These are phyloP conservation scores for Nicotiana tomentosiformis DNA, from an alignment of 257 asterid genomes.

Conservation along the genomic window DNA sequence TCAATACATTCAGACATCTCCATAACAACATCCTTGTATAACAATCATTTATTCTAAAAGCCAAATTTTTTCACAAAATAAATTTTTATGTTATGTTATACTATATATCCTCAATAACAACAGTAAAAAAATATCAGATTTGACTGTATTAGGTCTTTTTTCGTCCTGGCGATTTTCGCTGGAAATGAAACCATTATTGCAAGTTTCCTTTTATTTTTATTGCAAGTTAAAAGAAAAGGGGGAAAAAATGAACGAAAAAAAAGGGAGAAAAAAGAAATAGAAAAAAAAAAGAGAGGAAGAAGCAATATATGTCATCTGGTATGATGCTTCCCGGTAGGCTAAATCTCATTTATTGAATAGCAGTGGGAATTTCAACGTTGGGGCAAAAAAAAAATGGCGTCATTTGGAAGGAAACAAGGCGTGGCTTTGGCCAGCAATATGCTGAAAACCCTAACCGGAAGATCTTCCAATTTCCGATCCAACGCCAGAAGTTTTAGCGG, in stretches of 20 bases:
- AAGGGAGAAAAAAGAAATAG: background rate
- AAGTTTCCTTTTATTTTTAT: too few relatives aligned
- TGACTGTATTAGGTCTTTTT: background rate
- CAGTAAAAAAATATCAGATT: too few relatives aligned
- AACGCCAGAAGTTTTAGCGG: constrained; percentile 38
- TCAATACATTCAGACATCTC: background rate
- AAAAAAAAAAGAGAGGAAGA: too few relatives aligned
- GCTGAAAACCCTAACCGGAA: constrained; percentile 41
- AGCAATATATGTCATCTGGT: background rate
- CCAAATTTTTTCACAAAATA: too few relatives aligned
- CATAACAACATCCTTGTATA: too few relatives aligned
- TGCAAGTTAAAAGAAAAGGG: too few relatives aligned
- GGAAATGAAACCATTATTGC: too few relatives aligned
- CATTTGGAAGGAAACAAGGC: constrained; percentile 41
- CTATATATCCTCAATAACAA: too few relatives aligned
- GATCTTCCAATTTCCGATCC: background rate
- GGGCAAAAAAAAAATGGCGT: constrained; percentile 28
- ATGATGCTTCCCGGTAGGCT: background rate
- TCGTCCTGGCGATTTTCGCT: too few relatives aligned
- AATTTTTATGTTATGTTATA: too few relatives aligned
- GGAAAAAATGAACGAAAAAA: background rate
- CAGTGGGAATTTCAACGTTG: background rate
- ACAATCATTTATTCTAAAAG: too few relatives aligned
- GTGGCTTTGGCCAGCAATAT: constrained; percentile 35
- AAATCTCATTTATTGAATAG: background rate